phyloP scores from a whole-genome alignment of 2,329 filamentous ascomycete species.

The Penicillium griseofulvum region DNA sequence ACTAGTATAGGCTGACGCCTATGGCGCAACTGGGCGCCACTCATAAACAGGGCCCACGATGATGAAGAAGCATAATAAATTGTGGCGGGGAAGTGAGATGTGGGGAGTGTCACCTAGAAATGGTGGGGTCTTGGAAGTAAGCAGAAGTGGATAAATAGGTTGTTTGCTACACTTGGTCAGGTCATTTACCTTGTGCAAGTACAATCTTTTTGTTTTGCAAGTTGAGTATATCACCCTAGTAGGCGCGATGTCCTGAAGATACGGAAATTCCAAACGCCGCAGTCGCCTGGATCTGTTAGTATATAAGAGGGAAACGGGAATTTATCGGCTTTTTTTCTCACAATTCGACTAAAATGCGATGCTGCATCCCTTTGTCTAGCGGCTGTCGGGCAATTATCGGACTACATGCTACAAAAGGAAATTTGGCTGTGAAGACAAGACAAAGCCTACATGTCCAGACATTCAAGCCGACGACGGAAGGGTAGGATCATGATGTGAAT shows the following conservation, averaged over 20 bases:
- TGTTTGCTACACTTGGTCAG: not conserved
- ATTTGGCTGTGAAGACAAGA: not conserved
- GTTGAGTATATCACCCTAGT: not conserved
- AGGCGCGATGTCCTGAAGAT: not conserved
- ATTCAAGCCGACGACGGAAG: not conserved
- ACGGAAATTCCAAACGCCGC: not conserved
- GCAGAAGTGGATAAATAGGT: not conserved
- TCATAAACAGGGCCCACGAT: not conserved
- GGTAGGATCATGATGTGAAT: not conserved
- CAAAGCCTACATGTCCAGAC: not conserved
- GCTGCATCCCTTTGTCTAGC: not conserved
- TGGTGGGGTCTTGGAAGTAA: not conserved
- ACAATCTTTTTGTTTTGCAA: not conserved
- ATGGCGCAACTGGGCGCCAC: not conserved
- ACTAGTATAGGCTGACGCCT: not conserved
- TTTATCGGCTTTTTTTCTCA: not conserved
- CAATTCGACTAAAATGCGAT: not conserved
- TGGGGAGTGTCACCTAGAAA: not conserved
- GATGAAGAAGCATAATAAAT: not conserved
- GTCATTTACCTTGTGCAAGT: not conserved
- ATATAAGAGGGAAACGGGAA: not conserved
- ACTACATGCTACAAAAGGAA: not conserved
- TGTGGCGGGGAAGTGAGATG: not conserved
- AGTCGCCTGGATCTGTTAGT: not conserved
- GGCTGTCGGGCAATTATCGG: not conserved